A percentile compares a stretch with the other conserved stretches of the same genome.
phyloP scores from a whole-genome alignment of 768 basidiomycete species.

The Calocybe gangraenosa region DNA sequence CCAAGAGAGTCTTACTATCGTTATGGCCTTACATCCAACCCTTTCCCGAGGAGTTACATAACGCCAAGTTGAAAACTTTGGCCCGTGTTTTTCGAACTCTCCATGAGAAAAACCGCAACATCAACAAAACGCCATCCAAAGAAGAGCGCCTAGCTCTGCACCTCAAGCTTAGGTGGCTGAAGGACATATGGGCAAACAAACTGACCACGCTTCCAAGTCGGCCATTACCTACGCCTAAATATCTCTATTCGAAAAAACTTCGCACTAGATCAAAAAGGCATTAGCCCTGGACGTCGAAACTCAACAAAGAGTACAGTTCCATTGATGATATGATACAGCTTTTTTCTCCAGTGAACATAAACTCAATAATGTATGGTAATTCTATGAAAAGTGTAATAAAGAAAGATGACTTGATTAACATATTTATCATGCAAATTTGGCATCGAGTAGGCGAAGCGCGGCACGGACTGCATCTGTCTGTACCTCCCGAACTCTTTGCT shows the following conservation, averaged over 20 bases:
- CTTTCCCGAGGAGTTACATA: slow-evolving; percentile 47
- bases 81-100: slow-evolving; percentile 44
- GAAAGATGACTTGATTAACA: background rate
- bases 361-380: background rate
- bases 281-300: too few species aligned
- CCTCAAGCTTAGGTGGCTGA: slow-evolving; percentile 27
- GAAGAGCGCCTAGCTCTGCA: slow-evolving; percentile 32
- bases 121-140: slow-evolving; percentile 22
- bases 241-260: too few species aligned
- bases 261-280: too few species aligned
- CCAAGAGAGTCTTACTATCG: slow-evolving; percentile 49
- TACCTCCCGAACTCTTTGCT: slow-evolving; percentile 60
- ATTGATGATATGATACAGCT: slow-evolving; percentile 2
- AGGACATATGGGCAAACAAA: slow-evolving; percentile 6
- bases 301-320: background rate
- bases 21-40: slow-evolving; percentile 65
- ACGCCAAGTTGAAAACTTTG: slow-evolving; percentile 42
- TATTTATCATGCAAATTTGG: slow-evolving; percentile 44
- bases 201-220: background rate
- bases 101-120: slow-evolving; percentile 15
- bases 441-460: slow-evolving; percentile 70
- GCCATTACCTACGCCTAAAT: background rate
- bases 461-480: slow-evolving; percentile 70
- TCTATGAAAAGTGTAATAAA: background rate
- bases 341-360: background rate